Evolutionary conservation across 192 early-diverging fungal genomes (phyloP).

Genomic region (Coemansia sp.): DNA sequence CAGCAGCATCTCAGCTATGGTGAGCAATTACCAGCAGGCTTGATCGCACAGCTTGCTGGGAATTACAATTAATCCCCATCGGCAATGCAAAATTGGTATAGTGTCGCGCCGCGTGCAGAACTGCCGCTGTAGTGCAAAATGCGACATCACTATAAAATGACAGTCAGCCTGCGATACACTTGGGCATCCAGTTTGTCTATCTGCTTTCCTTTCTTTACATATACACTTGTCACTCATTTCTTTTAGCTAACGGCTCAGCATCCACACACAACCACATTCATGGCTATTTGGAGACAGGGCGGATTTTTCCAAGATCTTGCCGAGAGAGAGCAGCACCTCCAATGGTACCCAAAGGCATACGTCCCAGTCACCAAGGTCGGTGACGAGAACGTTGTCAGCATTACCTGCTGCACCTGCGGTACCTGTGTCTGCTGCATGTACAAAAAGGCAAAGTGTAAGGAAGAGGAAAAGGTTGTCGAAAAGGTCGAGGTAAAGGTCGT

Average conservation of each 20-base stretch:
- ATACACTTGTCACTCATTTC: background rate
- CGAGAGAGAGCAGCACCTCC: constrained; percentile 55
- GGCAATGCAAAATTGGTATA: background rate
- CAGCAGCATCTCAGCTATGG: background rate
- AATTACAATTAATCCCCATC: background rate
- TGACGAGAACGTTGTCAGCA: constrained; percentile 35
- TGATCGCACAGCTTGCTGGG: background rate
- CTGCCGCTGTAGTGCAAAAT: constrained; percentile 1
- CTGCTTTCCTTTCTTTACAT: background rate
- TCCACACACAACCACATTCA: background rate
- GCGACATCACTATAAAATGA: background rate
- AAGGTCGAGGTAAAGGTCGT: constrained; percentile 16
- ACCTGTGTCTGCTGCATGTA: constrained; percentile 35
- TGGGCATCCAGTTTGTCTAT: background rate
- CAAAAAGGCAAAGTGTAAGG: constrained; percentile 9
- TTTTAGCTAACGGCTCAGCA: background rate
- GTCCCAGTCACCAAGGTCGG: constrained; percentile 49
- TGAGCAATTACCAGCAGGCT: background rate
- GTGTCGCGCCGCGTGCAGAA: background rate
- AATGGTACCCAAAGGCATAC: constrained; percentile 54
- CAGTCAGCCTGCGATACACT: background rate
- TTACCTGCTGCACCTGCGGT: constrained; percentile 46
- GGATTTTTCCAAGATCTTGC: constrained; percentile 56
- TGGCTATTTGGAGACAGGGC: constrained; percentile 55
- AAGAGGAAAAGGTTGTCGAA: constrained; percentile 12